Evolutionary conservation across 805 yeast genomes (phyloP).

Genomic region (Saccharomyces kudriavzevii): DNA sequence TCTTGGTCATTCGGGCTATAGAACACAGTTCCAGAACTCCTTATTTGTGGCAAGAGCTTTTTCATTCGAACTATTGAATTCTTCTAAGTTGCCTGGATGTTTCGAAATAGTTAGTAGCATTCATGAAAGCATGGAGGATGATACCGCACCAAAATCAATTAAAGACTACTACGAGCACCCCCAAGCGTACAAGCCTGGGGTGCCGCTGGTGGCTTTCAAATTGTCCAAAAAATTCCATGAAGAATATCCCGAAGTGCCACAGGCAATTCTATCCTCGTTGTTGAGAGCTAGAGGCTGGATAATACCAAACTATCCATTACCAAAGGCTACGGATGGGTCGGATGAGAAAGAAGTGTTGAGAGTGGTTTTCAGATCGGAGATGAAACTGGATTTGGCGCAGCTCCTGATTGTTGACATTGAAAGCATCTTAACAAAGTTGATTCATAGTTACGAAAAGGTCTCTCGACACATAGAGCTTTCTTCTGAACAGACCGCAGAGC

Average conservation of each 20-base stretch:
- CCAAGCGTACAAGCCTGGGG: constrained; percentile 55
- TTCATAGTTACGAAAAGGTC: constrained; percentile 14
- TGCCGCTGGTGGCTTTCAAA: constrained; percentile 85
- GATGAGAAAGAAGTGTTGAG: constrained; percentile 63
- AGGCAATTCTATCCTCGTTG: constrained; percentile 60
- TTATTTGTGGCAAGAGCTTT: constrained; percentile 65
- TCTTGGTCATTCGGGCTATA: constrained; percentile 67
- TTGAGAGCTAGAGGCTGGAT: constrained; percentile 79
- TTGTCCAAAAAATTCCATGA: constrained; percentile 50
- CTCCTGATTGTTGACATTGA: constrained; percentile 29
- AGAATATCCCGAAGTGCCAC: constrained; percentile 74
- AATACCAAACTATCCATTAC: constrained; percentile 81
- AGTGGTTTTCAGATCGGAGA: constrained; percentile 69
- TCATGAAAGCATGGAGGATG: constrained; percentile 48
- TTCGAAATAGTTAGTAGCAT: constrained; percentile 71
- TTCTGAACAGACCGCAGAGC: constrained; percentile 3
- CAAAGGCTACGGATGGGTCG: constrained; percentile 40
- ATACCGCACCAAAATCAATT: constrained; percentile 12
- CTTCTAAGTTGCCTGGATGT: constrained; percentile 55
- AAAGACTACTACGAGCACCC: constrained; percentile 32
- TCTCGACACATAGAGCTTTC: neutral
- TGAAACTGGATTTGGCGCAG: constrained; percentile 36
- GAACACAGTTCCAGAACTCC: constrained; percentile 51
- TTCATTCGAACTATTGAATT: constrained; percentile 36
- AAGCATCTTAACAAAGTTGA: constrained; percentile 14